These are phyloP conservation scores for Dactylellina sp. DNA, from an alignment of 2,329 filamentous ascomycete genomes.

Conservation along the genomic window DNA sequence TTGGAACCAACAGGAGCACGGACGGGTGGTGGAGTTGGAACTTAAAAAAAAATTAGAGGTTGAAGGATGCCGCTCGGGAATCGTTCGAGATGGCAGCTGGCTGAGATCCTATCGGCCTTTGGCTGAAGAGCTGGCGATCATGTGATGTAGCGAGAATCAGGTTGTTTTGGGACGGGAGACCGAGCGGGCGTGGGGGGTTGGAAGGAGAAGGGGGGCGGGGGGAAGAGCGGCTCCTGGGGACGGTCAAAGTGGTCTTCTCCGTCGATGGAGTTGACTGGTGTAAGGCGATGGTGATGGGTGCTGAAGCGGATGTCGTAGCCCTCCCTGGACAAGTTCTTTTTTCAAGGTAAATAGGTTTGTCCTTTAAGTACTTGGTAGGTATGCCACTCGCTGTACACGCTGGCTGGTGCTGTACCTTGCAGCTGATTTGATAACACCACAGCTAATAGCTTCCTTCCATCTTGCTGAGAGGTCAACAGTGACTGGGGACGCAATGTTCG, in stretches of 20 bases:
- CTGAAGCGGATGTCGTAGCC: background rate
- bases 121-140: constrained; percentile 24
- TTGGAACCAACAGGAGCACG: constrained; percentile 53
- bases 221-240: no score
- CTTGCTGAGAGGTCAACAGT: no score
- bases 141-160: constrained; percentile 17
- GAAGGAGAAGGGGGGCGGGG: no score
- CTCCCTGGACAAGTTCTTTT: no score
- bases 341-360: no score
- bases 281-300: background rate
- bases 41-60: background rate
- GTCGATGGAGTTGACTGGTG: no score
- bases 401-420: constrained; percentile 24
- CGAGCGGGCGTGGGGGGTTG: no score
- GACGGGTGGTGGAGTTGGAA: constrained; percentile 40
- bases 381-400: constrained; percentile 18
- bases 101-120: constrained; percentile 6
- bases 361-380: constrained; percentile 1
- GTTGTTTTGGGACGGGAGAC: no score
- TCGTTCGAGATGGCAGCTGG: constrained; percentile 1
- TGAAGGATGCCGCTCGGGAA: constrained; percentile 17
- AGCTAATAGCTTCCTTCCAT: no score
- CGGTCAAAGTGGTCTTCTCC: no score
- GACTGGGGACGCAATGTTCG: no score
- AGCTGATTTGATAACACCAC: constrained; percentile 1